These are phyloP conservation scores for Cupressus sempervirens DNA, from an alignment of 75 land plant species.

Conservation along the genomic window DNA sequence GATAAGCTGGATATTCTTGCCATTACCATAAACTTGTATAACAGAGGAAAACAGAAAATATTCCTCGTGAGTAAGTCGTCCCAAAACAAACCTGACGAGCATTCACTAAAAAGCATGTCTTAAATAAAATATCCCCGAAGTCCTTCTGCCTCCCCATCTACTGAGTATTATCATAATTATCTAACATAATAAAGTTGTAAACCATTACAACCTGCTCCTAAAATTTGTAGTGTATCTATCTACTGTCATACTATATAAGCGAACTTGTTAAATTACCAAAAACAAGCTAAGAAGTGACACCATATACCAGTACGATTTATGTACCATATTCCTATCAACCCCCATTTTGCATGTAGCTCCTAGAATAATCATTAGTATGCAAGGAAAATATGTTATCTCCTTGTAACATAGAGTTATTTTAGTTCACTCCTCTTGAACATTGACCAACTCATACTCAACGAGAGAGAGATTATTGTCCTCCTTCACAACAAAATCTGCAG, in stretches of 20 bases:
- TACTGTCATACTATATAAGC: neutral
- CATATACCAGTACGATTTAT: neutral
- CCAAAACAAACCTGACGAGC: neutral
- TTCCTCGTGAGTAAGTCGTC: neutral
- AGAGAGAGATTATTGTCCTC: constrained; percentile 78
- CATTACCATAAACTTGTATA: neutral
- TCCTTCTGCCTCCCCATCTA: neutral
- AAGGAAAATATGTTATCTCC: neutral
- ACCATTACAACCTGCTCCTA: neutral
- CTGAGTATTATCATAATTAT: neutral
- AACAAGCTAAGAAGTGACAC: neutral
- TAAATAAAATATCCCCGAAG: neutral
- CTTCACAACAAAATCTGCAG: constrained; percentile 61
- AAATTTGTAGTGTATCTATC: constrained; percentile 1
- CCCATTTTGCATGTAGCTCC: neutral
- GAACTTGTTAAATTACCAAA: neutral
- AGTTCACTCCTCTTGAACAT: constrained; percentile 46
- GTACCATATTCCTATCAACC: neutral
- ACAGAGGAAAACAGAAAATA: neutral
- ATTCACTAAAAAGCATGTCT: neutral
- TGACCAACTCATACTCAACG: constrained; percentile 77
- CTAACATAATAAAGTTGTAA: neutral
- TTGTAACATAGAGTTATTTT: constrained; percentile 1
- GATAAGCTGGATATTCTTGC: neutral
- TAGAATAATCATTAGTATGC: neutral